Evolutionary conservation across 2,329 filamentous ascomycete species (phyloP).

Genomic region (Cytospora leucostoma): DNA sequence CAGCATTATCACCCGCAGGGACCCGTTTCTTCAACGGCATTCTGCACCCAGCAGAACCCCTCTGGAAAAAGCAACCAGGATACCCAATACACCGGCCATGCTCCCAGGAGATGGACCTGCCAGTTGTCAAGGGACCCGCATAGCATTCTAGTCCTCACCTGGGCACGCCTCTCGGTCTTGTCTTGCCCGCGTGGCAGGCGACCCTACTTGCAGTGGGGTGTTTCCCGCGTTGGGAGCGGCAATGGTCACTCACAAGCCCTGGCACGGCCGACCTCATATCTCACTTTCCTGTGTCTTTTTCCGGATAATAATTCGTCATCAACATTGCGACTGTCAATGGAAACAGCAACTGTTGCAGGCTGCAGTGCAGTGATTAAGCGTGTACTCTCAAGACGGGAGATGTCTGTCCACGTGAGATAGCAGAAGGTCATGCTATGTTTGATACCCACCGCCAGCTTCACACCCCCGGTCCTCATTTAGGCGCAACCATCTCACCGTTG

Average conservation of each 20-base stretch:
- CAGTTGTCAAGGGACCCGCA: not conserved
- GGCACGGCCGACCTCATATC: slow-evolving; percentile 10
- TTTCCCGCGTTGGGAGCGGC: slow-evolving; percentile 7
- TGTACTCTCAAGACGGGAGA: not conserved
- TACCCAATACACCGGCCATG: too few relatives aligned
- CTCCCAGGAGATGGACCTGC: not conserved
- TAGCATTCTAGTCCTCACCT: slow-evolving; percentile 7
- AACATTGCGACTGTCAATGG: slow-evolving; percentile 21
- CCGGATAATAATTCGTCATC: slow-evolving; percentile 7
- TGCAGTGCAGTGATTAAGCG: slow-evolving; percentile 3
- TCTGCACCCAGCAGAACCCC: not conserved
- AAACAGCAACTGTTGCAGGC: slow-evolving; percentile 11
- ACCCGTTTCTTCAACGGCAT: not conserved
- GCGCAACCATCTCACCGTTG: slow-evolving; percentile 6
- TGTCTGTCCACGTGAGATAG: slow-evolving; percentile 8
- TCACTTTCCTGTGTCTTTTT: slow-evolving; percentile 7
- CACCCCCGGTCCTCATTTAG: slow-evolving; percentile 2
- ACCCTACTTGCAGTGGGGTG: slow-evolving; percentile 6
- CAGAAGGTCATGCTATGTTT: slow-evolving; percentile 7
- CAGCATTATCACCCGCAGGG: not conserved
- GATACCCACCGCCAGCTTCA: slow-evolving; percentile 7
- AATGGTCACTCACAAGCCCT: slow-evolving; percentile 8
- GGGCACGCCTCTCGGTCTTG: slow-evolving; percentile 14
- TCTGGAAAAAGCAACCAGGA: not conserved
- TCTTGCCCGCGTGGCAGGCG: slow-evolving; percentile 3